Evolutionary conservation across 2,329 filamentous ascomycete genomes (phyloP).

Genomic region (Epichloe scottii): DNA sequence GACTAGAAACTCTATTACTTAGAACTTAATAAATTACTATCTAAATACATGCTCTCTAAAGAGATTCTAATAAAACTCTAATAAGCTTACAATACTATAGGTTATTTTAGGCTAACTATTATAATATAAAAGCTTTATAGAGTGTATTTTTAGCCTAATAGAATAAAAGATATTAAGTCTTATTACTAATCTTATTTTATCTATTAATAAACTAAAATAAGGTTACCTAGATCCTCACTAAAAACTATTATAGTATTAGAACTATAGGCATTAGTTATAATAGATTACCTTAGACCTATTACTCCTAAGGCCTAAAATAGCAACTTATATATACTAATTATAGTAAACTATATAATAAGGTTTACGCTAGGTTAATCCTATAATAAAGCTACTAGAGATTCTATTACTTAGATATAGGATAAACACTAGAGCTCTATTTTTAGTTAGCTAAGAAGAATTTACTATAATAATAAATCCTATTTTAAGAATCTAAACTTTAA

Average conservation of each 20-base stretch:
- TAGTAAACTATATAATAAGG: background rate
- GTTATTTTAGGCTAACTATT: background rate
- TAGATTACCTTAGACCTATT: background rate
- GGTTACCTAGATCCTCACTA: background rate
- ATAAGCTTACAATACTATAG: no score
- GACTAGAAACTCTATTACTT: no score
- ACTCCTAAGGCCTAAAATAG: background rate
- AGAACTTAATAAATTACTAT: no score
- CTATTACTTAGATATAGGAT: no score
- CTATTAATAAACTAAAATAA: background rate
- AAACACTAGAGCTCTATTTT: no score
- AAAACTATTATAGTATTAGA: background rate
- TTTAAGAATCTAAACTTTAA: no score
- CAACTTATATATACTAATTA: background rate
- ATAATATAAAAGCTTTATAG: background rate
- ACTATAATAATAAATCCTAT: no score
- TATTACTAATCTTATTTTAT: background rate
- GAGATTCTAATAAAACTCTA: no score
- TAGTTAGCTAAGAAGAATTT: no score
- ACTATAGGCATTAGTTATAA: background rate
- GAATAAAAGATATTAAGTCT: background rate
- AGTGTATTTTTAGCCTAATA: no score
- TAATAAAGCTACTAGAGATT: no score
- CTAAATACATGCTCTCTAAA: no score
- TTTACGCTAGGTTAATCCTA: background rate